A percentile compares a stretch with the other conserved stretches of the same genome.
phyloP scores from a whole-genome alignment of 2,329 filamentous ascomycete genomes.

The Colletotrichum sojae region DNA sequence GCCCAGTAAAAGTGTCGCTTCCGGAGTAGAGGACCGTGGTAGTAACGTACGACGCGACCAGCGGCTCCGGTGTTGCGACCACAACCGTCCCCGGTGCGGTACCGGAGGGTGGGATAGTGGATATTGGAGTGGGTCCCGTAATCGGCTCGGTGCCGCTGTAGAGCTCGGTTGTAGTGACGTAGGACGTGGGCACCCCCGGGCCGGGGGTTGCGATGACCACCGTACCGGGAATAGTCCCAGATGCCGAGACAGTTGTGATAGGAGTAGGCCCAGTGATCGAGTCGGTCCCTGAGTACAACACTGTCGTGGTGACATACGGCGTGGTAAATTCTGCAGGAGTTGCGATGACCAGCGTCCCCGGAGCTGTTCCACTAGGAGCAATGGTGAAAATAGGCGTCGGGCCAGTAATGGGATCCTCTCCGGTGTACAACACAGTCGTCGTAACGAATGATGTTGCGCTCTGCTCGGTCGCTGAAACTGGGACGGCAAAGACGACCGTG shows the following conservation, averaged over 20 bases:
- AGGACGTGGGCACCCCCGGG: not conserved
- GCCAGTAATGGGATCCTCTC: not conserved
- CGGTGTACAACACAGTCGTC: constrained; percentile 2
- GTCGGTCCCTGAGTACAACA: not conserved
- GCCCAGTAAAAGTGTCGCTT: constrained; percentile 20
- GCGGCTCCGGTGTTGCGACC: not conserved
- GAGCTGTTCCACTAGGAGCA: constrained; percentile 2
- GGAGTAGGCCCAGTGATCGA: not conserved
- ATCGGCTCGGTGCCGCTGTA: constrained; percentile 13
- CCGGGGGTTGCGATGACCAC: constrained; percentile 2
- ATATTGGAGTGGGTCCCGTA: not conserved
- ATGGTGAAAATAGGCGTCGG: not conserved
- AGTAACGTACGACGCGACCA: constrained; percentile 8
- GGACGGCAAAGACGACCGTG: constrained; percentile 19
- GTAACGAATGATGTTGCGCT: constrained; percentile 3
- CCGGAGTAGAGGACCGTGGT: constrained; percentile 17
- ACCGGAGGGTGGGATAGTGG: constrained; percentile 25
- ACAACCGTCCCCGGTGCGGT: constrained; percentile 32
- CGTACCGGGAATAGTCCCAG: constrained; percentile 1
- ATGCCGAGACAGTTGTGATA: not conserved
- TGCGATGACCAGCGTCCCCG: constrained; percentile 7
- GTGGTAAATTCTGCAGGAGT: not conserved
- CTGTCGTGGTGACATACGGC: constrained; percentile 1
- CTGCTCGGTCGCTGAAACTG: not conserved
- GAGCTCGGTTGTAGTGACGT: constrained; percentile 11